A percentile compares a stretch with the other conserved stretches of the same genome.
Evolutionary conservation across 1,284 basidiomycete genomes (phyloP).

Genomic region (Exobasidium rhododendri): DNA sequence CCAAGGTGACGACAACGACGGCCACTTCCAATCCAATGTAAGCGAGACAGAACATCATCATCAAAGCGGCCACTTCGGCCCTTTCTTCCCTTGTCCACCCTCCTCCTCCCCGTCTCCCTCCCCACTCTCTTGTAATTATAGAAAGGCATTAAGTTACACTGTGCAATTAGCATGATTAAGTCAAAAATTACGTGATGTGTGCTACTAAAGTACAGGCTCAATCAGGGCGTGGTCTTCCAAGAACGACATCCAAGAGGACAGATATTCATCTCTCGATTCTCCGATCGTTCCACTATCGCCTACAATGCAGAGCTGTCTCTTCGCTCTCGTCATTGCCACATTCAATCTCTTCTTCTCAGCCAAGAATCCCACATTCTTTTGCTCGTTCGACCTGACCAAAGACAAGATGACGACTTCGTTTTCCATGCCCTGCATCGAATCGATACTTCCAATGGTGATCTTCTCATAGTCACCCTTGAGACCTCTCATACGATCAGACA

Average conservation of each 20-base stretch:
- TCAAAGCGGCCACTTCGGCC: neutral
- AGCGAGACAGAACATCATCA: too few relatives aligned
- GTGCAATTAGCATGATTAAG: too few relatives aligned
- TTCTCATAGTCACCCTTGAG: neutral
- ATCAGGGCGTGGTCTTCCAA: slow-evolving; percentile 84
- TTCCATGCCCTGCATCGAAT: slow-evolving; percentile 50
- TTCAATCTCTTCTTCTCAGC: slow-evolving; percentile 47
- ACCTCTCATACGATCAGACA: slow-evolving; percentile 12
- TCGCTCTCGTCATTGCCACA: slow-evolving; percentile 52
- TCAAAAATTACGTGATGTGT: neutral
- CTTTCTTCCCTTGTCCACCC: slow-evolving; percentile 4
- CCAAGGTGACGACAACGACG: neutral
- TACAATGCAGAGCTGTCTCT: slow-evolving; percentile 45
- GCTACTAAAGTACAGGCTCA: slow-evolving; percentile 17
- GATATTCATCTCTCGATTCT: slow-evolving; percentile 20
- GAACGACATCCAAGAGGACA: slow-evolving; percentile 76
- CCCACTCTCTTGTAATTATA: neutral
- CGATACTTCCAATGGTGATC: slow-evolving; percentile 43
- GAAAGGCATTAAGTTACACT: too few relatives aligned
- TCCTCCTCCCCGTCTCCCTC: neutral
- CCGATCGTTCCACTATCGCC: slow-evolving; percentile 45
- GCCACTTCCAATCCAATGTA: neutral
- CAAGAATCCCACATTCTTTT: slow-evolving; percentile 45
- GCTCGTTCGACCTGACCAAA: slow-evolving; percentile 42
- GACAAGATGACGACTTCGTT: slow-evolving; percentile 49